phyloP scores from a whole-genome alignment of 169 alveolate species.

The Eimeria necatrix region DNA sequence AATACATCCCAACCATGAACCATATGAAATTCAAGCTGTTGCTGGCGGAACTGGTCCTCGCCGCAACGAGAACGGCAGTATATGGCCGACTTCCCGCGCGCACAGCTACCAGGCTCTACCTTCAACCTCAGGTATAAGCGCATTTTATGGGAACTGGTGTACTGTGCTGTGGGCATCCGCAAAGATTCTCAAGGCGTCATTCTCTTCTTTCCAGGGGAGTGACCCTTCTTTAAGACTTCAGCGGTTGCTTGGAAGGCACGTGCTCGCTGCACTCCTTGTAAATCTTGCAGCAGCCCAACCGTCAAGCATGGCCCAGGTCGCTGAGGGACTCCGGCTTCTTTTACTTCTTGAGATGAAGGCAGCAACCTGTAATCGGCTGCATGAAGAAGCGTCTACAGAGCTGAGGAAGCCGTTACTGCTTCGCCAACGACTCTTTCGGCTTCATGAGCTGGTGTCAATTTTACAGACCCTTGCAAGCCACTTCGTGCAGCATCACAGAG shows the following conservation, averaged over 20 bases:
- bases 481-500: neutral
- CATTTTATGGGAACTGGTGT: conserved; percentile 60
- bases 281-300: conserved; percentile 1
- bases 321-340: conserved; percentile 53
- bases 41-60: too few species aligned
- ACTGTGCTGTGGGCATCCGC: conserved; percentile 52
- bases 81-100: too few species aligned
- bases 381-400: neutral
- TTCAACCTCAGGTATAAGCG: neutral
- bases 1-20: too few species aligned
- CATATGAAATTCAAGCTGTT: too few species aligned
- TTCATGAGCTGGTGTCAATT: neutral
- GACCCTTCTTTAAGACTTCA: neutral
- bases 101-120: too few species aligned
- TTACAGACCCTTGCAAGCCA: conserved; percentile 8
- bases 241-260: neutral
- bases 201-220: neutral
- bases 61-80: too few species aligned
- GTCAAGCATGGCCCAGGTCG: neutral
- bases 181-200: conserved; percentile 12
- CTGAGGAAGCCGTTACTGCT: conserved; percentile 13
- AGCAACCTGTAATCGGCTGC: neutral
- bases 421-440: conserved; percentile 27
- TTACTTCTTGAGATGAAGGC: conserved; percentile 32
- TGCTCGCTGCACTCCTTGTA: neutral